Conservation (phyloP, 2,329 filamentous ascomycete genomes). For the Leptographium galeiforme region DNA sequence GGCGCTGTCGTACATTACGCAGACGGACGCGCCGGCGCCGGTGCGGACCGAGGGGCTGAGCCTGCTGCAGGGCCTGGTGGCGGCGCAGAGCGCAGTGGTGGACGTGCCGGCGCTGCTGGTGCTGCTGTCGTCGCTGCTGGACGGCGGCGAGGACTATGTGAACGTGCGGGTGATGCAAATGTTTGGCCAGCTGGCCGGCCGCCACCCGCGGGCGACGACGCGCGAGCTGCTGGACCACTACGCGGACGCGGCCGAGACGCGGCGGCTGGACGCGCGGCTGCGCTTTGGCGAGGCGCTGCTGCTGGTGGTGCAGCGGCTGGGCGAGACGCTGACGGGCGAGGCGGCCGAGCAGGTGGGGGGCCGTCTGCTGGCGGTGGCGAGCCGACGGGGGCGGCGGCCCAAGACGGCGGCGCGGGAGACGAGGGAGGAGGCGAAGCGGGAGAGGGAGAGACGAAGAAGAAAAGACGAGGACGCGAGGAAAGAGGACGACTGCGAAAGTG, state of each 20-base stretch:
- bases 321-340: slow-evolving; percentile 40
- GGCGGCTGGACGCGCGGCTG: slow-evolving; percentile 47
- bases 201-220: slow-evolving; percentile 48
- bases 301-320: slow-evolving; percentile 49
- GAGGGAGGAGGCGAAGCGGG: slow-evolving; percentile 33
- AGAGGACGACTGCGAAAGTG: too few relatives aligned
- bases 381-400: slow-evolving; percentile 46
- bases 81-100: slow-evolving; percentile 40
- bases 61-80: slow-evolving; percentile 44
- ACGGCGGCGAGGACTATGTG: slow-evolving; percentile 58
- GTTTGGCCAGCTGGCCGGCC: slow-evolving; percentile 46
- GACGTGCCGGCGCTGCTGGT: slow-evolving; percentile 54
- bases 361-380: slow-evolving; percentile 48
- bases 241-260: slow-evolving; percentile 46
- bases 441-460: slow-evolving; percentile 29
- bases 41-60: slow-evolving; percentile 54
- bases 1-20: slow-evolving; percentile 50
- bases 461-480: too few relatives aligned
- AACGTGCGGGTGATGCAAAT: slow-evolving; percentile 55
- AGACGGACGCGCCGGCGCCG: slow-evolving; percentile 47
- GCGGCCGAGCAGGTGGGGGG: slow-evolving; percentile 38
- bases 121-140: slow-evolving; percentile 49
- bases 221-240: slow-evolving; percentile 55
- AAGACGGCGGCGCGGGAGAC: slow-evolving; percentile 45
- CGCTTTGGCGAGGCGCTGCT: slow-evolving; percentile 55